A percentile compares a stretch with the other conserved stretches of the same genome.
Evolutionary conservation across 2,329 filamentous ascomycete genomes (phyloP).

Genomic region (Neurospora sp.): DNA sequence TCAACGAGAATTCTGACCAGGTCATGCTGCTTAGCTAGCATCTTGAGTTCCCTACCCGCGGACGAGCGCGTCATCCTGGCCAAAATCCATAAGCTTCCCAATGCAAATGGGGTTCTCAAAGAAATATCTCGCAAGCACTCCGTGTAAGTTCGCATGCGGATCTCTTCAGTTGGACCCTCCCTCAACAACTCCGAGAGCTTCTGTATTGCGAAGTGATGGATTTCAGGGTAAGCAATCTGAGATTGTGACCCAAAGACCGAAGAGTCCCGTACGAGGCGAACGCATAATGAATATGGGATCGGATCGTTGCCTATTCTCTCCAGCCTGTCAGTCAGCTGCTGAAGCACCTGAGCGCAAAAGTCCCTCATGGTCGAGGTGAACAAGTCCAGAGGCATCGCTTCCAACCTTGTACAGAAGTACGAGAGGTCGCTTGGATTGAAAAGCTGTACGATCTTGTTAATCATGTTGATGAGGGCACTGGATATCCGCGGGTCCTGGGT

Average conservation of each 20-base stretch:
- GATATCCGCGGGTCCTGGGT: conserved; percentile 80
- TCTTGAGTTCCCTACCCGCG: conserved; percentile 40
- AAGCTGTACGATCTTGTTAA: conserved; percentile 36
- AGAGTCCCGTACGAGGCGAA: conserved; percentile 64
- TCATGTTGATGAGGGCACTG: conserved; percentile 65
- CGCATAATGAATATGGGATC: conserved; percentile 39
- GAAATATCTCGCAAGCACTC: conserved; percentile 61
- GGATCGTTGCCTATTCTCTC: conserved; percentile 25
- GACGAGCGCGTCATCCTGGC: conserved; percentile 36
- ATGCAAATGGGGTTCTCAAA: conserved; percentile 49
- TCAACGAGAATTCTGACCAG: conserved; percentile 52
- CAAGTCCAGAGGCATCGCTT: conserved; percentile 49
- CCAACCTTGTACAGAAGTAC: conserved; percentile 62
- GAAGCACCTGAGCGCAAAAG: conserved; percentile 49
- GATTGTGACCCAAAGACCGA: conserved; percentile 44
- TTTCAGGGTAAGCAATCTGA: conserved; percentile 46
- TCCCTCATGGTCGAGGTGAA: conserved; percentile 54
- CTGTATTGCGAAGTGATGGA: conserved; percentile 53
- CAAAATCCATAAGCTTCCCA: conserved; percentile 64
- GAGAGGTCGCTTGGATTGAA: conserved; percentile 41
- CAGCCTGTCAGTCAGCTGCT: conserved; percentile 35
- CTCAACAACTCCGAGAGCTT: conserved; percentile 52
- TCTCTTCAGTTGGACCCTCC: conserved; percentile 41
- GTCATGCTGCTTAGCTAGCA: conserved; percentile 50
- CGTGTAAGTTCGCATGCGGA: conserved; percentile 52